Evolutionary conservation across 768 basidiomycete species (phyloP).

Genomic region (Podaxis sp.): DNA sequence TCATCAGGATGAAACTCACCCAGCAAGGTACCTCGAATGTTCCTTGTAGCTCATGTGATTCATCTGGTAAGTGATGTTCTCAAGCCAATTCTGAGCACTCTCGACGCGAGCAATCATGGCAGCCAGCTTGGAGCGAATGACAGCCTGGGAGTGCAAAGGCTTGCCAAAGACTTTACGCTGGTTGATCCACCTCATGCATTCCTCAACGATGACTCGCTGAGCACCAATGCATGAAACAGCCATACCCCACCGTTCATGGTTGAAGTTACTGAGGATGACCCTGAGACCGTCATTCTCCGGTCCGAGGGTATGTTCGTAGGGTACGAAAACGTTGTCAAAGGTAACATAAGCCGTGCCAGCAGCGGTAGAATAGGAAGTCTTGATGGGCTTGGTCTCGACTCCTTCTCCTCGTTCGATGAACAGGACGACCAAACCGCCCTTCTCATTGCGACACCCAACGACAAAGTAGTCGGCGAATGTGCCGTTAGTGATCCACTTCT

Average conservation of each 20-base stretch:
- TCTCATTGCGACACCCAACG: conserved; percentile 55
- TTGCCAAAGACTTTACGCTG: conserved; percentile 91
- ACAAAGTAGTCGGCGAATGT: conserved; percentile 71
- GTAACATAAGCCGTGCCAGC: conserved; percentile 86
- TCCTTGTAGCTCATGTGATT: conserved; percentile 80
- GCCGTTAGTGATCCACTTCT: conserved; percentile 83
- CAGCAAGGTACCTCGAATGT: conserved; percentile 71
- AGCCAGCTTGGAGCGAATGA: conserved; percentile 86
- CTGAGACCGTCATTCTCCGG: conserved; percentile 42
- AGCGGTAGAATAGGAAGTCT: conserved; percentile 70
- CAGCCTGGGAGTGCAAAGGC: conserved; percentile 77
- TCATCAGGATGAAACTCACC: conserved; percentile 36
- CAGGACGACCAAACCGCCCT: conserved; percentile 30
- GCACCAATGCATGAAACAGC: conserved; percentile 49
- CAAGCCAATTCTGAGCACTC: conserved; percentile 81
- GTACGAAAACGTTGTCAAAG: conserved; percentile 82
- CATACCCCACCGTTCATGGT: conserved; percentile 87
- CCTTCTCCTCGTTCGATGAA: conserved; percentile 35
- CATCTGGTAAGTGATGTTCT: conserved; percentile 88
- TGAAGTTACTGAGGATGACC: conserved; percentile 67
- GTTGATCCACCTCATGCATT: conserved; percentile 75
- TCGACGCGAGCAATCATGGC: conserved; percentile 83
- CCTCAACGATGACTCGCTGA: conserved; percentile 67
- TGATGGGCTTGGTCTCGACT: conserved; percentile 78
- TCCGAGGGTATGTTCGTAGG: conserved; percentile 78